Evolutionary conservation across 768 basidiomycete species (phyloP).

Genomic region (Suillus subaureus): DNA sequence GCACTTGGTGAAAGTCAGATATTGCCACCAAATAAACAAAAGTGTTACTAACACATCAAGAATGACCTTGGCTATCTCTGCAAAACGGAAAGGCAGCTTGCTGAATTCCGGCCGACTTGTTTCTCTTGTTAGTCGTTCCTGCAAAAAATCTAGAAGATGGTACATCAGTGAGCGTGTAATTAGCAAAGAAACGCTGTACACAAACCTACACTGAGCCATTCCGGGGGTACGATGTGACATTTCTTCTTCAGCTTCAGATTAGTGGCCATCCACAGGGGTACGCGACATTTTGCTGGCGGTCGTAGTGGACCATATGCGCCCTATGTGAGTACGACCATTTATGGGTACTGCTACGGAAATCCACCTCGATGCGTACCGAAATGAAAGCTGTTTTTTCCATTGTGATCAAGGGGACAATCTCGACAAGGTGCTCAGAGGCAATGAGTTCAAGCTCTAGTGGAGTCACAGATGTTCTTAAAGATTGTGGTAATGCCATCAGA

Average conservation of each 20-base stretch:
- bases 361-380: constrained; percentile 46
- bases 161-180: background rate
- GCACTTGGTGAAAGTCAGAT: constrained; percentile 53
- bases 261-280: constrained; percentile 97
- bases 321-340: constrained; percentile 38
- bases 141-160: constrained; percentile 67
- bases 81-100: constrained; percentile 81
- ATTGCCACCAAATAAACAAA: background rate
- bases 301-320: constrained; percentile 92
- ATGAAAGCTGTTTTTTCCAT: constrained; percentile 94
- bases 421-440: constrained; percentile 81
- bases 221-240: constrained; percentile 88
- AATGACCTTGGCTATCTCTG: constrained; percentile 89
- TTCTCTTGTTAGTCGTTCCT: constrained; percentile 74
- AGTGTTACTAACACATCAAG: constrained; percentile 79
- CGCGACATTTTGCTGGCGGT: constrained; percentile 79
- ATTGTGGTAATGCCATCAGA: constrained; percentile 75
- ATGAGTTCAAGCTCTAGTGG: constrained; percentile 89
- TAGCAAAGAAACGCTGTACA: background rate
- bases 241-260: constrained; percentile 94
- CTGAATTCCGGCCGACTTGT: constrained; percentile 75
- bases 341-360: background rate
- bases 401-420: constrained; percentile 84
- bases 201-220: constrained; percentile 87
- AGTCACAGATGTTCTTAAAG: constrained; percentile 70